Conservation (phyloP, 2,329 filamentous ascomycete genomes). For the Diaporthe sp. region DNA sequence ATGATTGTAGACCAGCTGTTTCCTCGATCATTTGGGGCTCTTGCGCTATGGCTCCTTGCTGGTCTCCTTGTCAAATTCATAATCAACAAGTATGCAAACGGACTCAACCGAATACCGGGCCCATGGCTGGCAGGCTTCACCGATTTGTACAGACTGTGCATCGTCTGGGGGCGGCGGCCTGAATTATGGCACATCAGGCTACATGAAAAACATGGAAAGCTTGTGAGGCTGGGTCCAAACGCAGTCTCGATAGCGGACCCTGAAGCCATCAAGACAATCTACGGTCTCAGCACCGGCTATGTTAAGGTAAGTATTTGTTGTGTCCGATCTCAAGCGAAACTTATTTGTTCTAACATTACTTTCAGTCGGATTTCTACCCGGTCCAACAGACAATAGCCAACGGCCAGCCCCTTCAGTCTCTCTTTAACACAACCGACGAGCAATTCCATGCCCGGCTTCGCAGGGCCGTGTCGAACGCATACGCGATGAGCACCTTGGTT, state of each 20-base stretch:
- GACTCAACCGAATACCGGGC: constrained; percentile 24
- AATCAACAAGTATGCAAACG: constrained; percentile 27
- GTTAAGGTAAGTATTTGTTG: constrained; percentile 33
- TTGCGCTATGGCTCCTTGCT: background rate
- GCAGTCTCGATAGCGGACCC: constrained; percentile 39
- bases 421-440: constrained; percentile 47
- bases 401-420: constrained; percentile 42
- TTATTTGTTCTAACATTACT: background rate
- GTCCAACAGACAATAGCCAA: constrained; percentile 44
- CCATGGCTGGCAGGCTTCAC: constrained; percentile 16
- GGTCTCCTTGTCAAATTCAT: constrained; percentile 2
- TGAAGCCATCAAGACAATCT: constrained; percentile 38
- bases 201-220: constrained; percentile 38
- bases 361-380: constrained; percentile 45
- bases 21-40: background rate
- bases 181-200: constrained; percentile 37
- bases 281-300: constrained; percentile 30
- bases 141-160: background rate
- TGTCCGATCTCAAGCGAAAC: too few species aligned
- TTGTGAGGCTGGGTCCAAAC: constrained; percentile 42
- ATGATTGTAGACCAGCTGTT: constrained; percentile 33
- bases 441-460: constrained; percentile 44
- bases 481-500: constrained; percentile 46
- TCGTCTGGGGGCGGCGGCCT: constrained; percentile 11
- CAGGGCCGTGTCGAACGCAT: constrained; percentile 44